phyloP scores from a whole-genome alignment of 139 green algal genomes.

The Parachlorella kessleri region DNA sequence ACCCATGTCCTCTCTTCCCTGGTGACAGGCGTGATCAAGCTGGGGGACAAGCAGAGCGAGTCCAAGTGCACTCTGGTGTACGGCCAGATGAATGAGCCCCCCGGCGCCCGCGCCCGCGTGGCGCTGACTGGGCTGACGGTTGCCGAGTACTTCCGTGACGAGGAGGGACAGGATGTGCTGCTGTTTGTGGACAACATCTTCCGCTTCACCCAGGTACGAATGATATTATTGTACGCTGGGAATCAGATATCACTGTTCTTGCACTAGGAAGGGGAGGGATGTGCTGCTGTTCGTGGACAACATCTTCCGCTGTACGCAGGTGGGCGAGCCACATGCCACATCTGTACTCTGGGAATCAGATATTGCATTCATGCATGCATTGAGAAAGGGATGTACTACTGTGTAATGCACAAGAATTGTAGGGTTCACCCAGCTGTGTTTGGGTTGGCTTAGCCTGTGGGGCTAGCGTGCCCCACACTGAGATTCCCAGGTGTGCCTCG shows the following conservation, averaged over 20 bases:
- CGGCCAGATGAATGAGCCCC: constrained; percentile 99
- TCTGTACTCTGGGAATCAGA: no score
- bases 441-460: no score
- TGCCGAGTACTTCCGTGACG: constrained; percentile 99
- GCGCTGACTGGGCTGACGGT: constrained; percentile 98
- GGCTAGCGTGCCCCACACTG: no score
- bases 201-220: constrained; percentile 98
- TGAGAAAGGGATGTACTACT: no score
- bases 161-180: constrained; percentile 99
- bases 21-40: constrained; percentile 92
- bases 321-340: no score
- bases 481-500: no score
- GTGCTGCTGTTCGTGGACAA: constrained; percentile 99
- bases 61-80: constrained; percentile 99
- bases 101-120: constrained; percentile 96
- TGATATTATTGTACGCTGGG: no score
- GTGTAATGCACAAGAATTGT: no score
- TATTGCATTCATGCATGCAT: no score
- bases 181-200: constrained; percentile 99
- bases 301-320: constrained; percentile 99
- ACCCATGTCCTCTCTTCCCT: background rate
- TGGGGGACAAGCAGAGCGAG: constrained; percentile 85
- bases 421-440: no score
- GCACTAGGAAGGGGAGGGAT: constrained; percentile 98
- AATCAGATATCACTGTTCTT: no score